These are phyloP conservation scores for Antrodiella citrinella DNA, from an alignment of 768 basidiomycete species.

Conservation along the genomic window DNA sequence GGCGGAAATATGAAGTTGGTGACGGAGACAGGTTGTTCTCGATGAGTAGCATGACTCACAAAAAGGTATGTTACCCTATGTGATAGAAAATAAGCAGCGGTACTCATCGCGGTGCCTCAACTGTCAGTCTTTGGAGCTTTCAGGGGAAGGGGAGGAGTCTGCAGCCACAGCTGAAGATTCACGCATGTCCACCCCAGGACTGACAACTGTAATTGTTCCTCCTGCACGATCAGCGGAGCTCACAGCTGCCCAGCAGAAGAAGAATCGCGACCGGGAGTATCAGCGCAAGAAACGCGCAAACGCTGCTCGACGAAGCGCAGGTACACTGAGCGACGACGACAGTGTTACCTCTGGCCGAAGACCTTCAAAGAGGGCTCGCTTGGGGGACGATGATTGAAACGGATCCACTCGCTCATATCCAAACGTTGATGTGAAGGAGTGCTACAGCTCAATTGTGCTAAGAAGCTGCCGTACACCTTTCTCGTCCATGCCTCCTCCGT, in stretches of 20 bases:
- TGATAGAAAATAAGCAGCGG: constrained; percentile 4
- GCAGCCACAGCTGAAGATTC: constrained; percentile 57
- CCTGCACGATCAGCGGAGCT: constrained; percentile 64
- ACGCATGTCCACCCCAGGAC: constrained; percentile 60
- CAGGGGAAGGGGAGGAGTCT: constrained; percentile 61
- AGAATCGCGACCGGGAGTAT: constrained; percentile 72
- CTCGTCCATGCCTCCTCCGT: constrained; percentile 57
- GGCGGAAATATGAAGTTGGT: constrained; percentile 67
- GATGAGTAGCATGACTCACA: constrained; percentile 67
- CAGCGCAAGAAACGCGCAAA: constrained; percentile 68
- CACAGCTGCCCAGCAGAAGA: constrained; percentile 67
- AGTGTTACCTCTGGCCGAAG: constrained; percentile 40
- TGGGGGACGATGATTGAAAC: constrained; percentile 56
- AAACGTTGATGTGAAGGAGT: background rate
- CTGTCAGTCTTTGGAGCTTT: constrained; percentile 62
- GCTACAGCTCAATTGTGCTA: constrained; percentile 33
- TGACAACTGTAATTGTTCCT: constrained; percentile 72
- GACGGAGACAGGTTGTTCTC: constrained; percentile 80
- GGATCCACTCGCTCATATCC: background rate
- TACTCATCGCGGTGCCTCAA: too few species aligned
- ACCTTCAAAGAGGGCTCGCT: constrained; percentile 59
- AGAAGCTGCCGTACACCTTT: constrained; percentile 45
- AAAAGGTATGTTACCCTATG: constrained; percentile 41
- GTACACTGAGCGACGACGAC: constrained; percentile 56
- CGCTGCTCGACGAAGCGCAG: constrained; percentile 51